Percentiles rank a stretch among this genome's conserved stretches.
Conservation (phyloP, 306 rosid species). For the Hippophae gyantsensis region DNA sequence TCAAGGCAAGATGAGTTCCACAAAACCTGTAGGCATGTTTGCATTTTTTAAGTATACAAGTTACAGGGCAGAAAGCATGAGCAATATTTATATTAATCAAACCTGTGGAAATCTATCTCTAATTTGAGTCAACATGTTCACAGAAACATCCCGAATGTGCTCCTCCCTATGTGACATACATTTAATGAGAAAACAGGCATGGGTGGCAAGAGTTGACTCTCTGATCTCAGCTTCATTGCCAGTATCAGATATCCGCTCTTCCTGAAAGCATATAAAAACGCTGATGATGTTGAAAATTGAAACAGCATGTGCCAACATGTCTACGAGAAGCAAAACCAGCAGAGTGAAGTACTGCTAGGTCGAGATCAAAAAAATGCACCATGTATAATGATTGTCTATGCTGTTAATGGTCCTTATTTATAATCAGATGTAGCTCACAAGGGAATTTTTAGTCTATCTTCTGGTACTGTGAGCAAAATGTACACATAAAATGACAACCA, state of each 20-base stretch:
- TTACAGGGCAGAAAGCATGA: conserved; percentile 8
- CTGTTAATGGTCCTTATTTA: too few species aligned
- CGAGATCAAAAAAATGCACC: too few species aligned
- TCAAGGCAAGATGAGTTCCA: conserved; percentile 91
- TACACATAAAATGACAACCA: too few species aligned
- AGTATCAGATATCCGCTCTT: conserved; percentile 75
- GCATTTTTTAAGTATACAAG: conserved; percentile 17
- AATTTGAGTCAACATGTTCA: conserved; percentile 74
- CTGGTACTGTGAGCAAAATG: too few species aligned
- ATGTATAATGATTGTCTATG: too few species aligned
- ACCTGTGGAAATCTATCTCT: conserved; percentile 97
- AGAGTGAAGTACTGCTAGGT: too few species aligned
- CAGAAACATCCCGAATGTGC: conserved; percentile 69
- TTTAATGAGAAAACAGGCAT: conserved; percentile 75
- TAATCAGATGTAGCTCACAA: too few species aligned
- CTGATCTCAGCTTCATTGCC: conserved; percentile 74
- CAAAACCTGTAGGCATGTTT: conserved; percentile 59
- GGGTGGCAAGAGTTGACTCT: conserved; percentile 67
- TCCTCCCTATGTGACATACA: conserved; percentile 89
- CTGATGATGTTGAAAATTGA: conserved; percentile 10
- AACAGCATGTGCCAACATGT: background rate
- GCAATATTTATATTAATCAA: background rate
- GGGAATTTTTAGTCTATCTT: too few species aligned
- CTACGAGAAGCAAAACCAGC: background rate
- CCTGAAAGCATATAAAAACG: conserved; percentile 56